Percentiles rank a stretch among this genome's conserved stretches.
Evolutionary conservation across 2,329 filamentous ascomycete species (phyloP).

Genomic region (Aspergillus fijiensis): DNA sequence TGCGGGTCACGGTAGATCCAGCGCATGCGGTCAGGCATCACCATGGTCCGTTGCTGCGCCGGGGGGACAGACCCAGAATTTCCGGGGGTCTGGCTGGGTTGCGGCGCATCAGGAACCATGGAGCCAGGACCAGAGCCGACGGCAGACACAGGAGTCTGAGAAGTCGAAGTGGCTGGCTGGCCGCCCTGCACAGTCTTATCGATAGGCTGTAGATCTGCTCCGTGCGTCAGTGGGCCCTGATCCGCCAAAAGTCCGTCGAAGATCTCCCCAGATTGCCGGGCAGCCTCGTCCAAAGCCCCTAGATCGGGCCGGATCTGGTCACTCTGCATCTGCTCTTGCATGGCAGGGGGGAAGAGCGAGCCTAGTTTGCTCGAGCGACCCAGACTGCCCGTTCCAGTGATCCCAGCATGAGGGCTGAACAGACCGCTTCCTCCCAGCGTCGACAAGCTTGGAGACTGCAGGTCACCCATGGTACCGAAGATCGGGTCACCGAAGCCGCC

Average conservation of each 20-base stretch:
- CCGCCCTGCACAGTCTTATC: slow-evolving; percentile 33
- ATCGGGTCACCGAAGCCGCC: slow-evolving; percentile 60
- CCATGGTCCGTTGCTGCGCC: slow-evolving; percentile 80
- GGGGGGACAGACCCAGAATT: slow-evolving; percentile 62
- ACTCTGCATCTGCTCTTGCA: slow-evolving; percentile 86
- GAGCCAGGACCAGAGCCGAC: slow-evolving; percentile 33
- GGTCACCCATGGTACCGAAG: slow-evolving; percentile 73
- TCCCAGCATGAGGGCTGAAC: slow-evolving; percentile 61
- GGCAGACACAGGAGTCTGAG: slow-evolving; percentile 39
- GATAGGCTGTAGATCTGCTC: slow-evolving; percentile 26
- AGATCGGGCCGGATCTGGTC: slow-evolving; percentile 60
- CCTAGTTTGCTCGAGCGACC: slow-evolving; percentile 79
- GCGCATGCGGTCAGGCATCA: slow-evolving; percentile 98
- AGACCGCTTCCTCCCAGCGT: slow-evolving; percentile 49
- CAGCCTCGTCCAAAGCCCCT: slow-evolving; percentile 56
- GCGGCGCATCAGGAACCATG: slow-evolving; percentile 32
- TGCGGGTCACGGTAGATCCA: slow-evolving; percentile 98
- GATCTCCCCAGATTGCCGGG: slow-evolving; percentile 57
- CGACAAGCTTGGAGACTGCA: slow-evolving; percentile 56
- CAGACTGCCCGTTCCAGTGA: slow-evolving; percentile 62
- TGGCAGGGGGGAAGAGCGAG: slow-evolving; percentile 80
- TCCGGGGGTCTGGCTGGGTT: slow-evolving; percentile 36
- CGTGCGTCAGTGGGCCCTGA: slow-evolving; percentile 1
- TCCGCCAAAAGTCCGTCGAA: background rate
- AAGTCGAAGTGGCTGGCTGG: slow-evolving; percentile 32